Base-by-base conservation (phyloP, 208 protist species). In the Herpetomonas samuelpessoai region DNA sequence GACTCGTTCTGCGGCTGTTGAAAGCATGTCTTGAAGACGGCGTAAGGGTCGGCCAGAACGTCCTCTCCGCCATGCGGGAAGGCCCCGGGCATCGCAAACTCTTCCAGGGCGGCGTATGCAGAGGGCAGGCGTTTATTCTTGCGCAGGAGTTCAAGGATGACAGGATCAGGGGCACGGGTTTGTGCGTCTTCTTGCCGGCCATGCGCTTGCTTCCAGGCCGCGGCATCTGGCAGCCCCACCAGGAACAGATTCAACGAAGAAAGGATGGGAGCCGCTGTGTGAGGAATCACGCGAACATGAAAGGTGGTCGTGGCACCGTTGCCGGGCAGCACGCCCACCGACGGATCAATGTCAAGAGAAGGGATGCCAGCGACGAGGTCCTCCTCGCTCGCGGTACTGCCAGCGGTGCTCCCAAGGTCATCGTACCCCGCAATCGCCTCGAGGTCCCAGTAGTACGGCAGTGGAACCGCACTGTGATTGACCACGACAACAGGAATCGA, bases 201-300 rank as follows among this genome's bases (percentile, higher is more conserved):
- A 12, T 29, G 57, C 12, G 22, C 44, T 39, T 63, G 62, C 24
- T 52, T 48, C n/a, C 52, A 30, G 1, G 62, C 62, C 16, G 60
- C 53, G n/a, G 74, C 67, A 53, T 76, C 57, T 21, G 85, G 88
- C 65, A 95, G 75, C 2, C 69, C 83, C 27, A 83, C 72, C 2
- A 95, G 57, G 65, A 91, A 95, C 19, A 95, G 75, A 57, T 81
- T 86, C 38, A 81, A 79, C 25, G 84, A 79, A n/a, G 72, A 46
- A 0, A 75, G 62, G 19, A 82, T 30, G 10, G 81, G 74, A 25
- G 63, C 48, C 21, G 69, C 69, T 18, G 44, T 50, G 46, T 66
- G 44, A 2, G 81, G 71, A n/a, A 62, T 71, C 27, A 88, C n/a
- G 16, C 3, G 49, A 1, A 81, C 65, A 24, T 24, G 47, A 51